Percentiles rank a stretch among this genome's conserved stretches.
phyloP scores from a whole-genome alignment of 257 asterid species.

The Jasminum sambac region DNA sequence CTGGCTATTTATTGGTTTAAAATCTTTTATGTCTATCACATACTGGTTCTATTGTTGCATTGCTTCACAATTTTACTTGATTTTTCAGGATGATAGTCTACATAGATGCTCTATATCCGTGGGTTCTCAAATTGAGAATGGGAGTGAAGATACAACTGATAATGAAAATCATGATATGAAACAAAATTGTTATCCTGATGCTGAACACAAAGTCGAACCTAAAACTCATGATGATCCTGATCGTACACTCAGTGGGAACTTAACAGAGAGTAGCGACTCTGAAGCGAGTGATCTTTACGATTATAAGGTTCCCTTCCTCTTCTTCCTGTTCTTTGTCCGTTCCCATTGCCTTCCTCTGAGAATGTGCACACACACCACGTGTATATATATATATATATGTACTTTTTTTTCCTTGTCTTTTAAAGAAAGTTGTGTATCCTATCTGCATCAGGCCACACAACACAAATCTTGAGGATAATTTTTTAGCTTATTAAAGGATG shows the following conservation, averaged over 20 bases:
- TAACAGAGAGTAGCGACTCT: constrained; percentile 90
- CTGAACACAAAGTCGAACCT: constrained; percentile 75
- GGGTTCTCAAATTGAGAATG: constrained; percentile 69
- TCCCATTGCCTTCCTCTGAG: constrained; percentile 18
- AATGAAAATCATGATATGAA: constrained; percentile 58
- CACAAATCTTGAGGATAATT: neutral
- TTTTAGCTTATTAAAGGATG: neutral
- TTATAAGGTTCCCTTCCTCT: constrained; percentile 62
- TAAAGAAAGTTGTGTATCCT: neutral
- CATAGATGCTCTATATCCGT: constrained; percentile 82
- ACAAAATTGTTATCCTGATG: constrained; percentile 83
- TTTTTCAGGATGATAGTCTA: constrained; percentile 67
- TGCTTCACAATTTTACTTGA: constrained; percentile 14
- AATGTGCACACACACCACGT: too few relatives aligned
- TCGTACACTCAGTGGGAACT: constrained; percentile 79
- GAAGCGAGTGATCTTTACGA: constrained; percentile 89
- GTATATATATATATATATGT: too few relatives aligned
- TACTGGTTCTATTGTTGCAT: neutral
- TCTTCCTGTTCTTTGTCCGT: constrained; percentile 1
- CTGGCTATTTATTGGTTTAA: neutral
- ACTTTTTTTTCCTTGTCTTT: too few relatives aligned
- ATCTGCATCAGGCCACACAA: neutral
- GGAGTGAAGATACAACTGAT: constrained; percentile 71
- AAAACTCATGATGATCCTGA: constrained; percentile 67
- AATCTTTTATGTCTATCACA: neutral